These are phyloP conservation scores for Metschnikowia lunata DNA, from an alignment of 805 yeast species.

Conservation along the genomic window DNA sequence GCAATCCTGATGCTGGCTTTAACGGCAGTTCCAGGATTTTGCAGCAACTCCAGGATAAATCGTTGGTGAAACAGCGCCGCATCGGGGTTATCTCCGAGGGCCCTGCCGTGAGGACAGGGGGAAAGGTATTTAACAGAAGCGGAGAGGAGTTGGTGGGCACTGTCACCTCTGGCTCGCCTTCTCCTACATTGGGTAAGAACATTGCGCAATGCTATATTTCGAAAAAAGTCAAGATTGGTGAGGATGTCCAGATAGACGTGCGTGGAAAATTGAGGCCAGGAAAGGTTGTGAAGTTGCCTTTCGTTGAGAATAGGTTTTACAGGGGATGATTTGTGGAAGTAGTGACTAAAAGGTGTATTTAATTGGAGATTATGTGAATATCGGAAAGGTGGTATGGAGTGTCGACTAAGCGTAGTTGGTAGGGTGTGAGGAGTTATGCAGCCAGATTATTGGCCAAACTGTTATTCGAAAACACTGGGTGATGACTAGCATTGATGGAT, in stretches of 20 bases:
- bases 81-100: slow-evolving; percentile 76
- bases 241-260: slow-evolving; percentile 66
- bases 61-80: slow-evolving; percentile 48
- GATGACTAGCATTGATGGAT: too few species aligned
- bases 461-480: too few species aligned
- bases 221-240: slow-evolving; percentile 70
- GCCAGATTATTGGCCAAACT: too few species aligned
- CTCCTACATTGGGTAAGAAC: slow-evolving; percentile 64
- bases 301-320: slow-evolving; percentile 71
- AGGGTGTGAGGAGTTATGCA: too few species aligned
- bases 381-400: too few species aligned
- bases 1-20: slow-evolving; percentile 49
- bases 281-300: slow-evolving; percentile 76
- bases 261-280: slow-evolving; percentile 83
- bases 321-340: slow-evolving; percentile 24
- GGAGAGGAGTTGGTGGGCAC: slow-evolving; percentile 50
- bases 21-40: slow-evolving; percentile 74
- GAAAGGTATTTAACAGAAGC: slow-evolving; percentile 53
- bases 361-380: too few species aligned
- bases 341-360: too few species aligned
- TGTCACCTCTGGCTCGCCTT: slow-evolving; percentile 60
- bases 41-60: slow-evolving; percentile 65
- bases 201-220: slow-evolving; percentile 89
- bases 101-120: slow-evolving; percentile 88
- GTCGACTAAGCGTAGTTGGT: too few species aligned